Conservation (phyloP, 179 eudicot species). For the Spinacia oleracea region DNA sequence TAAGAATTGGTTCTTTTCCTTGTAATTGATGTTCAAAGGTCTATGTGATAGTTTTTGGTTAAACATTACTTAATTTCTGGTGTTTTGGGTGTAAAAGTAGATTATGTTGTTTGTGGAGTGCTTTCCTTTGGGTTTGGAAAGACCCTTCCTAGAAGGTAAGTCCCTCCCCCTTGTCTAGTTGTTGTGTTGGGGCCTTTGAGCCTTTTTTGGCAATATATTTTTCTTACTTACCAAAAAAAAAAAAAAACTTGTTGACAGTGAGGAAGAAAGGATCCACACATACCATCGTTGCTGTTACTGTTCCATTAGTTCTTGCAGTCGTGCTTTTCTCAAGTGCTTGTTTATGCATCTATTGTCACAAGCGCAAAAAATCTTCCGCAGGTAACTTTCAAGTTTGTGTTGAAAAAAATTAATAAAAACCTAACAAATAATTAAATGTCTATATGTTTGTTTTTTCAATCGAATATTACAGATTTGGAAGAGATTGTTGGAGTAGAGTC, state of each 20-base stretch:
- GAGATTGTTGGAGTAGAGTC: constrained; percentile 27
- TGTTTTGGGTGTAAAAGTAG: no score
- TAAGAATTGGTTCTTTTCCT: no score
- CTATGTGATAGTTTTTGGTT: no score
- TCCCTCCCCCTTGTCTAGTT: no score
- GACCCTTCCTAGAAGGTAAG: no score
- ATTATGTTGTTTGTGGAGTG: no score
- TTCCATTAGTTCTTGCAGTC: constrained; percentile 9
- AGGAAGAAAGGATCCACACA: constrained; percentile 15
- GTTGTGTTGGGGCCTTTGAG: no score
- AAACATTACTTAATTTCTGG: no score
- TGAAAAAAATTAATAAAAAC: background rate
- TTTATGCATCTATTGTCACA: background rate
- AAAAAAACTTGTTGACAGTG: background rate
- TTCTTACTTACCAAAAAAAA: no score
- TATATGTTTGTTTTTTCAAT: background rate
- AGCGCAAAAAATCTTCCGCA: background rate
- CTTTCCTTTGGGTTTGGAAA: no score
- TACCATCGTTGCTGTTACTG: constrained; percentile 1
- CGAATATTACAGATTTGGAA: background rate
- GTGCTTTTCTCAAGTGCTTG: constrained; percentile 12
- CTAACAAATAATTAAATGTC: background rate
- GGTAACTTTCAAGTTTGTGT: constrained; percentile 10
- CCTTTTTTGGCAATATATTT: no score
- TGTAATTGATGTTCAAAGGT: no score